Base-by-base conservation (phyloP, 2,329 filamentous ascomycete species). In the Paraphaeosphaeria minitans region DNA sequence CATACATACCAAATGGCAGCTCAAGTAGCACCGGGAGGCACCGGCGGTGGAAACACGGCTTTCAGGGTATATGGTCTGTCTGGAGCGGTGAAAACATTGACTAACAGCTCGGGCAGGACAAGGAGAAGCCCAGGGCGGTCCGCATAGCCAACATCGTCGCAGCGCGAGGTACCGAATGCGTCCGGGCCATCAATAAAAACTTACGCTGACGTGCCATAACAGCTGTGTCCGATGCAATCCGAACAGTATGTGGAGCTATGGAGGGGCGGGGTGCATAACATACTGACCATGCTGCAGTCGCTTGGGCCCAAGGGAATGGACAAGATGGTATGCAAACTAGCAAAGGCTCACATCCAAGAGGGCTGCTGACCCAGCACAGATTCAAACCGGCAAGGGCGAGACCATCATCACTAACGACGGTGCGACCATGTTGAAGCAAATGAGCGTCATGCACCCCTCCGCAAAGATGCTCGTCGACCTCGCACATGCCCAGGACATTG, bases 381-480 rank as follows among this genome's bases (percentile, higher is more conserved):
- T 99, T 72, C 91, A 96, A 84, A 96, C 90, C 60, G 91, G 93
- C 77, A 97, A 92, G 82, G 95, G 94, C 81, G 92, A 96, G 80
- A 97, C 93, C 58, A 95, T 98, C 78, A 99, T 99, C 82, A 99
- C 95, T 75, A 99, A 99, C 84, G 95, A 99, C 81, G 95, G 95
- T 78, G 96, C 96, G 83, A 99, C 95, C 58, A 99, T 99, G 94
- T 83, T 99, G 75, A 96, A 91, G 82, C 94, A 94, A 83, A 98
- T 99, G 95, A 91, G 92, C 66, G 95, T 99, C 67, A 93, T 99
- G 90, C 95, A 99, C 77, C 95, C 95, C n/a, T 96, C 96, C 50
- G 95, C 95, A 53, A 97, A 97, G 83, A 99, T 99, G 95, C 85
- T 99, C 68, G 95, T 99, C 73, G 93, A 99, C 79, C 86, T 99